Percentiles rank a stretch among this genome's conserved stretches.
Evolutionary conservation across 352 stramenopile genomes (phyloP).

Genomic region (Phytophthora melonis): DNA sequence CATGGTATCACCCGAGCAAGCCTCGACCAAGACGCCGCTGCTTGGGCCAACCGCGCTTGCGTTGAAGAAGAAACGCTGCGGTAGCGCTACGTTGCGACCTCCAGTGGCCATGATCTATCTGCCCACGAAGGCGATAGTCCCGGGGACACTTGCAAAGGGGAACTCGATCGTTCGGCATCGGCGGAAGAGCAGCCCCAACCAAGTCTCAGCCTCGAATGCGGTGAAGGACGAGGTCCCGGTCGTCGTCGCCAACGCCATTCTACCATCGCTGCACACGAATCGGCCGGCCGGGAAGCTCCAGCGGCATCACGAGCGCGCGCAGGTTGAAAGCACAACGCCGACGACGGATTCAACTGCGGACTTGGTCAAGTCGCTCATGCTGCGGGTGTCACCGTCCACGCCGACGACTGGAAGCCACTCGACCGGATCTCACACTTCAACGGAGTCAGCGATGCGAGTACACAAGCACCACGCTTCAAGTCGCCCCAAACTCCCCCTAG

Average conservation of each 20-base stretch:
- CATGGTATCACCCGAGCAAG: conserved; percentile 7
- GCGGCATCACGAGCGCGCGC: not conserved
- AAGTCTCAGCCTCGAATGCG: not conserved
- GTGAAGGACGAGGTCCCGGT: conserved; percentile 8
- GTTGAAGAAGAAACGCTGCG: conserved; percentile 32
- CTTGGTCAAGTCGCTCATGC: conserved; percentile 27
- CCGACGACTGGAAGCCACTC: conserved; percentile 7
- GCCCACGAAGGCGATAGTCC: conserved; percentile 49
- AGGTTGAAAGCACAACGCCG: conserved; percentile 4
- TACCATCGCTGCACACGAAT: conserved; percentile 33
- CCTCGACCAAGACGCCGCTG: conserved; percentile 6
- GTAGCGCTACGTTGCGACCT: conserved; percentile 12
- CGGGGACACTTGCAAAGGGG: conserved; percentile 41
- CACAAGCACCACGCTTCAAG: conserved; percentile 10
- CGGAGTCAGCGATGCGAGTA: conserved; percentile 2
- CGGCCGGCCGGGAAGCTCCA: conserved; percentile 9
- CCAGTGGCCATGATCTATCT: conserved; percentile 67
- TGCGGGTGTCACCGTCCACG: conserved; percentile 12
- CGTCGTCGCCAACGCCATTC: conserved; percentile 22
- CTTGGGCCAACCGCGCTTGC: conserved; percentile 44
- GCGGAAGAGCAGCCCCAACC: conserved; percentile 17
- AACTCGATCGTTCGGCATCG: conserved; percentile 17
- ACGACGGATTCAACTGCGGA: conserved; percentile 17
- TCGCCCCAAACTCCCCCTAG: conserved; percentile 20
- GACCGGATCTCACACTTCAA: conserved; percentile 3